Base-by-base conservation (phyloP, 352 stramenopile genomes). In the Phytophthora brassicae region DNA sequence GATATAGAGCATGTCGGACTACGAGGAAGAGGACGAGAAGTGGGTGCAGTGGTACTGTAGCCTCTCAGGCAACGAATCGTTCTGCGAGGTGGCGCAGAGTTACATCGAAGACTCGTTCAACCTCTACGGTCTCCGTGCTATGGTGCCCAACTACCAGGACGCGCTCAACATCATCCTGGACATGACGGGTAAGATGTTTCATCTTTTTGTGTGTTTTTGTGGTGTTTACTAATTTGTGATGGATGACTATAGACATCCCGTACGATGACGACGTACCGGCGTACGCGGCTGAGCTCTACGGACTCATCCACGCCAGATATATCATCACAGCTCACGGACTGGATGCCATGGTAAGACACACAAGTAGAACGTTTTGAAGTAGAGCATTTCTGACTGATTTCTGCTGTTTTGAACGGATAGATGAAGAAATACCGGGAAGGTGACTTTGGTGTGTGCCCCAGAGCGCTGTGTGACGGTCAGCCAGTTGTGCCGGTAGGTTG, bases 101-200 rank as follows among this genome's bases (percentile, higher is more conserved):
- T 97, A 97, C 86, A 97, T 97, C 70, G 89, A 97, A 74, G 90
- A 97, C 80, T 95, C 84, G 63, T 97, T 97, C 76, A 97, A 97
- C 70, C 81, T 97, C 60, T 97, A 97, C 67, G 90, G 90, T 9
- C 73, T 97, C 33, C 84, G 89, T 41, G 86, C 89, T 56, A 85
- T 95, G 62, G 84, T 96, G 57, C 86, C 83, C 61, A 93, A 97
- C 68, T 97, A 92, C 70, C 86, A 92, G 64, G 86, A 95, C 42
- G 90, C 87, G 44, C 78, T 97, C 58, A 96, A 97, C 74, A 96
- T 97, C 51, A 97, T 97, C 60, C 76, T 97, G 31, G 90, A 97
- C 60, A 72, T 95, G 68, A 95, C 85, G 56, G 85, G 84, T 89
- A 56, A 36, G 70, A 31, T 22, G 23, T 6, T 36, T 39, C 38